Percentiles rank a stretch among this genome's conserved stretches.
Conservation (phyloP, 352 stramenopile genomes). For the Pythium dissimile region DNA sequence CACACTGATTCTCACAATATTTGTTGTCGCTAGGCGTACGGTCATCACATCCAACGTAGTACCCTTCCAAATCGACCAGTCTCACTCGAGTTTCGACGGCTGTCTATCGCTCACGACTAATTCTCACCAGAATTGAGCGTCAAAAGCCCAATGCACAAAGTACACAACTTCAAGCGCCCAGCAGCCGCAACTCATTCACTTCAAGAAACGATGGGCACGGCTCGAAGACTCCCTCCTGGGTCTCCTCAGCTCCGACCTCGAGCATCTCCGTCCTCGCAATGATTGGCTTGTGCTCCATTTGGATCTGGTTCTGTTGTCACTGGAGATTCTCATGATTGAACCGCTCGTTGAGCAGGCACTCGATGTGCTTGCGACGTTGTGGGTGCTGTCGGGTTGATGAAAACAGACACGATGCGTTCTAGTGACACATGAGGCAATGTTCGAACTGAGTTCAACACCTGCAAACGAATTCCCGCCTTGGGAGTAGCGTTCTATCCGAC, state of each 20-base stretch:
- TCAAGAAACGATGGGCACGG: not conserved
- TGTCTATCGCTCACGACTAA: too few species aligned
- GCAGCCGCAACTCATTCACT: too few species aligned
- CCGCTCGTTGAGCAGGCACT: not conserved
- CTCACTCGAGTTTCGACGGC: too few species aligned
- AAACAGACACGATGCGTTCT: not conserved
- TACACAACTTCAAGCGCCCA: too few species aligned
- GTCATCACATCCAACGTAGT: not conserved
- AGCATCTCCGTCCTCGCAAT: conserved; percentile 1
- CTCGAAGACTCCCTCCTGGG: not conserved
- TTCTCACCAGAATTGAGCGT: too few species aligned
- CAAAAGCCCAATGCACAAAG: too few species aligned
- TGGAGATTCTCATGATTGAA: too few species aligned
- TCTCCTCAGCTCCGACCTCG: conserved; percentile 1
- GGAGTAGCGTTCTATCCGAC: not conserved
- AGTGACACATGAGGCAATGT: too few species aligned
- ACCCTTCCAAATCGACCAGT: too few species aligned
- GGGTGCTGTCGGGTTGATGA: not conserved
- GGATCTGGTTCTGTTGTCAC: not conserved
- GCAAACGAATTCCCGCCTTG: not conserved
- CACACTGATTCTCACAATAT: too few species aligned
- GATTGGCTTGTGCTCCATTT: not conserved
- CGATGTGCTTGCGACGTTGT: not conserved
- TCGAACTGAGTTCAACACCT: too few species aligned
- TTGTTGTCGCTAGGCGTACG: not conserved